Evolutionary conservation across 768 basidiomycete species (phyloP).

Genomic region (Amylocystis lapponica): DNA sequence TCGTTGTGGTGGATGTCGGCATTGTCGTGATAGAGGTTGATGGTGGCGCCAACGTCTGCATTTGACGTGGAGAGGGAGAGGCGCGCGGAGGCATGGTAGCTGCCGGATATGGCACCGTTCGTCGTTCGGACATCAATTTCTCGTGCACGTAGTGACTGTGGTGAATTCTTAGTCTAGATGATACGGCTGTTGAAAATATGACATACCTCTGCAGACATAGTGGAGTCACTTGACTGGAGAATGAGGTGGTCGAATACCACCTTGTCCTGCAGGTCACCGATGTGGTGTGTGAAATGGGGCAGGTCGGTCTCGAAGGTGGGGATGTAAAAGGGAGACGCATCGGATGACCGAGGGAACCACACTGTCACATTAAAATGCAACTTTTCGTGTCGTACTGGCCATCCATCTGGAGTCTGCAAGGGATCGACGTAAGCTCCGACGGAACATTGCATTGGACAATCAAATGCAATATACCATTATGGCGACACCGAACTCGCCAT

Average conservation of each 20-base stretch:
- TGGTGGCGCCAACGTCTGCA: conserved; percentile 31
- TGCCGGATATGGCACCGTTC: conserved; percentile 43
- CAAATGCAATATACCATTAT: conserved; percentile 5
- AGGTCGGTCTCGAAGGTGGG: conserved; percentile 10
- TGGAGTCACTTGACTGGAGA: conserved; percentile 1
- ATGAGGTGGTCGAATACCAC: conserved; percentile 7
- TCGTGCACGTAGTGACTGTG: conserved; percentile 29
- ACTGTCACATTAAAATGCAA: conserved; percentile 1
- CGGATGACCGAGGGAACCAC: neutral
- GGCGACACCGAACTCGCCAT: conserved; percentile 6
- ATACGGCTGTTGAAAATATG: neutral
- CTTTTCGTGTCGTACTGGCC: neutral
- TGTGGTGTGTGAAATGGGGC: conserved; percentile 10
- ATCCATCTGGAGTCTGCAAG: neutral
- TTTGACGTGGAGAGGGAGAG: conserved; percentile 36
- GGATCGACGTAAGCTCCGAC: neutral
- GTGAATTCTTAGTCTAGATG: neutral
- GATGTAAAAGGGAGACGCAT: neutral
- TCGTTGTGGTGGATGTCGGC: conserved; percentile 13
- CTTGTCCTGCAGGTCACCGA: conserved; percentile 6
- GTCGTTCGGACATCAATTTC: conserved; percentile 28
- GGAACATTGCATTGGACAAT: neutral
- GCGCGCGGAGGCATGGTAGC: conserved; percentile 30
- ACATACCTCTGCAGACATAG: conserved; percentile 9
- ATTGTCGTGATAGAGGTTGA: conserved; percentile 32